Percentiles rank a stretch among this genome's conserved stretches.
Evolutionary conservation across 2,329 filamentous ascomycete species (phyloP).

Genomic region (Cadophora gregata): DNA sequence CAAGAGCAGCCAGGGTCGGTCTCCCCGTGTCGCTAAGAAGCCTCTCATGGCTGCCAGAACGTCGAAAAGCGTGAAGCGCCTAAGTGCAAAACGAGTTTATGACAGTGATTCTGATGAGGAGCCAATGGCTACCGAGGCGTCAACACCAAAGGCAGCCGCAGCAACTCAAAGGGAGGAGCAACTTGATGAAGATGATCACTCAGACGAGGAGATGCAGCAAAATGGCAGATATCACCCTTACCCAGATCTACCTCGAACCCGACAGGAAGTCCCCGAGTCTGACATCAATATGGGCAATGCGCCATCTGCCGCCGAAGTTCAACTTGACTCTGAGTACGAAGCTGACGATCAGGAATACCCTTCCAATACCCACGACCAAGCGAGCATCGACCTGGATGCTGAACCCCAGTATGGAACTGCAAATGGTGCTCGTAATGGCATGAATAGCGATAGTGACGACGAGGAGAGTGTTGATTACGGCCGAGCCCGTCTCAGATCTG

Average conservation of each 20-base stretch:
- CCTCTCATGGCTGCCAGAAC: slow-evolving; percentile 11
- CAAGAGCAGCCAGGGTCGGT: slow-evolving; percentile 7
- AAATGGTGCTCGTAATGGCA: slow-evolving; percentile 9
- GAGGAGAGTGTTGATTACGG: slow-evolving; percentile 3
- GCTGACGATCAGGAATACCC: slow-evolving; percentile 16
- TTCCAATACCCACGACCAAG: slow-evolving; percentile 16
- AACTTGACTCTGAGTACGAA: slow-evolving; percentile 5
- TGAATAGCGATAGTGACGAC: not conserved
- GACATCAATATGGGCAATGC: slow-evolving; percentile 2
- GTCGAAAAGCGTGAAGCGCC: not conserved
- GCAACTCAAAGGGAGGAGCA: not conserved
- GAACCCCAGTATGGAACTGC: not conserved
- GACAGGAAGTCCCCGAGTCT: slow-evolving; percentile 6
- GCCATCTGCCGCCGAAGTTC: not conserved
- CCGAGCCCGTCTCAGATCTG: not conserved
- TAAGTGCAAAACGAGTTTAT: not conserved
- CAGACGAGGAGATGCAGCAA: slow-evolving; percentile 7
- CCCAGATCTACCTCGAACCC: not conserved
- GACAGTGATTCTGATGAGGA: slow-evolving; percentile 17
- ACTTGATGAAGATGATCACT: slow-evolving; percentile 3
- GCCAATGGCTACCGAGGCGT: not conserved
- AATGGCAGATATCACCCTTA: not conserved
- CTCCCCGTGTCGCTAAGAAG: slow-evolving; percentile 3
- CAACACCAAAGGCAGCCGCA: not conserved
- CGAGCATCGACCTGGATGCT: slow-evolving; percentile 19